These are phyloP conservation scores for Sugiyamaella mastotermitis DNA, from an alignment of 805 yeast species.

Conservation along the genomic window DNA sequence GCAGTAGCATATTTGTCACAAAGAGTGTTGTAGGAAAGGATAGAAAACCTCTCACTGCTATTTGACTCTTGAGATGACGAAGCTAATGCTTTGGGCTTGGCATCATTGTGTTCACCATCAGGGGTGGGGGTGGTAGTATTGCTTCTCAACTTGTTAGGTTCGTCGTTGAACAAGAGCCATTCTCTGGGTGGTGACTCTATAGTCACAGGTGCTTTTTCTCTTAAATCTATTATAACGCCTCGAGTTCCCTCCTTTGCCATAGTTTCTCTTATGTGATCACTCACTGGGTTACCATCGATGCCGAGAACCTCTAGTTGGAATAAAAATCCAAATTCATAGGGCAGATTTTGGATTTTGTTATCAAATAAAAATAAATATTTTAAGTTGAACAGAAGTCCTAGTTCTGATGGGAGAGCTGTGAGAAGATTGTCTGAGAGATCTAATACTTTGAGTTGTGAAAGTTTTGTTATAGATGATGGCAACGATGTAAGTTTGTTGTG, in stretches of 20 bases:
- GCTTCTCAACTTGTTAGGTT: not conserved
- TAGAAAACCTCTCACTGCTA: constrained; percentile 43
- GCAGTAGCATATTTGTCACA: constrained; percentile 96
- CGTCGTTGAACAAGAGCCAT: constrained; percentile 71
- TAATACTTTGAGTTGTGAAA: constrained; percentile 69
- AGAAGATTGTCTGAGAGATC: constrained; percentile 79
- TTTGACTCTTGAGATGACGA: not conserved
- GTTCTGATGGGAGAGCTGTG: constrained; percentile 68
- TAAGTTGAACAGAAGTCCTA: constrained; percentile 76
- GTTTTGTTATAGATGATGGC: constrained; percentile 62
- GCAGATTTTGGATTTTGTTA: constrained; percentile 69
- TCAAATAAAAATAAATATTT: constrained; percentile 83
- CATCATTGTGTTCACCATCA: not conserved
- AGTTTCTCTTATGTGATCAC: constrained; percentile 54
- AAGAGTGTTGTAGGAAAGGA: constrained; percentile 82
- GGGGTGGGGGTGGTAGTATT: not conserved
- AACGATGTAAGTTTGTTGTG: constrained; percentile 70
- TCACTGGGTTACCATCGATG: constrained; percentile 86
- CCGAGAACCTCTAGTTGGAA: constrained; percentile 84
- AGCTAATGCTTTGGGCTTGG: not conserved
- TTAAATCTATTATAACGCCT: constrained; percentile 68
- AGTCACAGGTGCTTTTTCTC: constrained; percentile 74
- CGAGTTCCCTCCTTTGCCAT: constrained; percentile 79
- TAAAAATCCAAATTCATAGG: constrained; percentile 79
- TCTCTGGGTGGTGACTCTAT: constrained; percentile 67